Evolutionary conservation across 2,329 filamentous ascomycete species (phyloP).

Genomic region (Dothistroma septosporum): DNA sequence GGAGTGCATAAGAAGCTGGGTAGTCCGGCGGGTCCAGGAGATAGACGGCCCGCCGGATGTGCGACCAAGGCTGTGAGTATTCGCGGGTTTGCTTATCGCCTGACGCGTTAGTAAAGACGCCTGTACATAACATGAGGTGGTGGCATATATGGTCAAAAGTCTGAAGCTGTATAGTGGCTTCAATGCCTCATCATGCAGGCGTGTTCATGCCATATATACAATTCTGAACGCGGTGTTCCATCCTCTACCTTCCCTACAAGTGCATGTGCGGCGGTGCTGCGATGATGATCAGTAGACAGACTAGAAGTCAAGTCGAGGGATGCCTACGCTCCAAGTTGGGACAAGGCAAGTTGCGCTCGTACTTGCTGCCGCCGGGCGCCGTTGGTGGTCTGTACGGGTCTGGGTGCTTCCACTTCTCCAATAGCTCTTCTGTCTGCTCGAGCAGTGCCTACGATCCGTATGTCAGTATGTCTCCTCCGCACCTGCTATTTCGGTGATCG

Average conservation of each 20-base stretch:
- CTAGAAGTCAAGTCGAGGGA: not conserved
- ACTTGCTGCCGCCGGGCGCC: constrained; percentile 94
- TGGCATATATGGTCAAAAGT: not conserved
- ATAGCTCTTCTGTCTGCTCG: constrained; percentile 78
- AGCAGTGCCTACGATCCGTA: constrained; percentile 63
- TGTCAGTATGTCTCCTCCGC: constrained; percentile 2
- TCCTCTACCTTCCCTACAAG: constrained; percentile 31
- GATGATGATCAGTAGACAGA: constrained; percentile 5
- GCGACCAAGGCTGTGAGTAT: constrained; percentile 9
- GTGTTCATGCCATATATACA: constrained; percentile 1
- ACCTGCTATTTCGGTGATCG: constrained; percentile 20
- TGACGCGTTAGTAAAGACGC: not conserved
- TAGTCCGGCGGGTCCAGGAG: constrained; percentile 22
- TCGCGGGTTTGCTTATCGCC: not conserved
- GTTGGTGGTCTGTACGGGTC: constrained; percentile 88
- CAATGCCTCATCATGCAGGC: not conserved
- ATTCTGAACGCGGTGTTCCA: constrained; percentile 4
- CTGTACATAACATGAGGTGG: not conserved
- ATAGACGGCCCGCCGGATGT: constrained; percentile 2
- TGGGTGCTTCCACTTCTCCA: constrained; percentile 95
- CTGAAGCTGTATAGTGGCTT: not conserved
- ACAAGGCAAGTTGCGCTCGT: constrained; percentile 83
- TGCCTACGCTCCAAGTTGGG: constrained; percentile 74
- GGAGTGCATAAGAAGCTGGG: constrained; percentile 49
- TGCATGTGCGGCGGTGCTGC: constrained; percentile 51